A percentile compares a stretch with the other conserved stretches of the same genome.
Evolutionary conservation across 257 asterid species (phyloP).

Genomic region (Gynochthodes officinalis): DNA sequence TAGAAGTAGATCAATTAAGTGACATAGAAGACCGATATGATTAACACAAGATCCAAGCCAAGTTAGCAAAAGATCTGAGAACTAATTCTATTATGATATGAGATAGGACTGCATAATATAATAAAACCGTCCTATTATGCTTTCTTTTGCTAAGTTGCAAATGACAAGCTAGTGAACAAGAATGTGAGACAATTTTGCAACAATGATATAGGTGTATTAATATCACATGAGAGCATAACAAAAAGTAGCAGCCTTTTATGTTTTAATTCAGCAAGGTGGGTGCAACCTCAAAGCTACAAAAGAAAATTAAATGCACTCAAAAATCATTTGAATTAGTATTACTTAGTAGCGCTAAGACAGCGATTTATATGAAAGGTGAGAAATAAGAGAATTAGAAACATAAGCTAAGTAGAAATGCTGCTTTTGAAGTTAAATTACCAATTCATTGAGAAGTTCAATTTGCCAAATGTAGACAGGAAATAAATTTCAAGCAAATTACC

Average conservation of each 20-base stretch:
- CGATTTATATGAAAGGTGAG: not conserved
- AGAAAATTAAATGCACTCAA: not conserved
- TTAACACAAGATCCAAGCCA: not conserved
- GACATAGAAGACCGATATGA: not conserved
- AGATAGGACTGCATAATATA: not conserved
- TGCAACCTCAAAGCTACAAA: not conserved
- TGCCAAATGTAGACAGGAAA: not conserved
- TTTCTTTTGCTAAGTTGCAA: not conserved
- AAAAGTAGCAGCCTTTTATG: not conserved
- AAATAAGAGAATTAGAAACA: slow-evolving; percentile 3
- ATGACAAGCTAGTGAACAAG: not conserved
- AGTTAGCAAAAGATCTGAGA: not conserved
- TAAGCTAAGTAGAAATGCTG: not conserved
- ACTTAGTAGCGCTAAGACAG: not conserved
- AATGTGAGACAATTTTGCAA: not conserved
- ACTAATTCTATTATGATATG: not conserved
- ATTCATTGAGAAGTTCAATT: not conserved
- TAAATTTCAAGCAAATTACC: not conserved
- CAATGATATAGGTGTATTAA: not conserved
- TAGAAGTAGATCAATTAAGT: not conserved
- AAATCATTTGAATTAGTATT: not conserved
- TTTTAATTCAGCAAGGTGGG: not conserved
- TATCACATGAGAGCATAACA: not conserved
- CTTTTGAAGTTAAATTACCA: not conserved
- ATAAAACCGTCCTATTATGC: not conserved